Evolutionary conservation across 805 yeast genomes (phyloP).

Genomic region (Starmerella davenportii): DNA sequence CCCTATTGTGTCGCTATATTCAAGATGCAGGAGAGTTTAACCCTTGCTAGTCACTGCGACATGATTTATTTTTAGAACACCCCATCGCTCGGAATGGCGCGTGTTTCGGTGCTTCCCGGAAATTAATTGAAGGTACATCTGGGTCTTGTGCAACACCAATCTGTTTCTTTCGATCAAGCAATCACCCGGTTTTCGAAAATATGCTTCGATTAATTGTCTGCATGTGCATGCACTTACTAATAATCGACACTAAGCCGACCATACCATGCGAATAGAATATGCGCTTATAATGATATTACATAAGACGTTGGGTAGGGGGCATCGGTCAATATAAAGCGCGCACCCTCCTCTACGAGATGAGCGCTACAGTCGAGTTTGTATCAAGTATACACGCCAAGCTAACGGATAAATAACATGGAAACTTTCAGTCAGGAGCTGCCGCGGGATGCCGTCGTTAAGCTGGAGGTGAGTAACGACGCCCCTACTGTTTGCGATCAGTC

Average conservation of each 20-base stretch:
- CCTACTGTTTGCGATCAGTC: constrained; percentile 5
- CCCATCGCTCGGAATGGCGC: too few species aligned
- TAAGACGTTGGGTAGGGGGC: neutral
- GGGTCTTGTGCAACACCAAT: too few species aligned
- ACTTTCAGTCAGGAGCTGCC: constrained; percentile 12
- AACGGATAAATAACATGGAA: constrained; percentile 5
- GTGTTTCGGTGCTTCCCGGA: too few species aligned
- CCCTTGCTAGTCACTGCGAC: too few species aligned
- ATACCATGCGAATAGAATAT: neutral
- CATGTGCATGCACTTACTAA: neutral
- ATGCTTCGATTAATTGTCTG: neutral
- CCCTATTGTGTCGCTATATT: too few species aligned
- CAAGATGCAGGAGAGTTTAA: too few species aligned
- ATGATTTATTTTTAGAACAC: too few species aligned
- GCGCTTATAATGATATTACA: neutral
- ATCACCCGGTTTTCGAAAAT: too few species aligned
- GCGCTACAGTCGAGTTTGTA: neutral
- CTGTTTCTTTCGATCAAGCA: too few species aligned
- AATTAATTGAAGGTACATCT: too few species aligned
- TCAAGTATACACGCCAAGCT: neutral
- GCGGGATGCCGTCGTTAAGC: constrained; percentile 11
- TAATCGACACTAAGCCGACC: neutral
- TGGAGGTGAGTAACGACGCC: constrained; percentile 14
- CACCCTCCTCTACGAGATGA: neutral
- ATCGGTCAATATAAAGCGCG: neutral